Evolutionary conservation across 805 yeast genomes (phyloP).

Genomic region (Scheffersomyces lignosus): DNA sequence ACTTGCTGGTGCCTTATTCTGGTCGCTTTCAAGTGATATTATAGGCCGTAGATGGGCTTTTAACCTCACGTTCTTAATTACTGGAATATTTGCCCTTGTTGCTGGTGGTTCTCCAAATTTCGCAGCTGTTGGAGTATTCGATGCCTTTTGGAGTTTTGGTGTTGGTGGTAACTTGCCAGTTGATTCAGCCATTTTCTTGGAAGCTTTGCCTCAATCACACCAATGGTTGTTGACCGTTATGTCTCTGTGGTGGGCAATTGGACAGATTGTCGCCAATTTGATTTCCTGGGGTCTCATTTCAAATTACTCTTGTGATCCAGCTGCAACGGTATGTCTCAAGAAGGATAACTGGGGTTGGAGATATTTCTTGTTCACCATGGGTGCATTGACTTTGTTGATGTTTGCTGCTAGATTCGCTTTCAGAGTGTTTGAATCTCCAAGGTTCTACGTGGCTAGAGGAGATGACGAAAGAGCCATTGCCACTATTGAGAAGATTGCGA

Average conservation of each 20-base stretch:
- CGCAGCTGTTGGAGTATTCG: constrained; percentile 19
- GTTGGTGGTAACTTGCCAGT: constrained; percentile 28
- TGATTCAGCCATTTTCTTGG: constrained; percentile 25
- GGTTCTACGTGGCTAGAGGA: constrained; percentile 52
- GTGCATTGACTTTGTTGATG: constrained; percentile 46
- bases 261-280: constrained; percentile 54
- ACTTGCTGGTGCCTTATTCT: constrained; percentile 23
- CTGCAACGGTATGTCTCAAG: constrained; percentile 40
- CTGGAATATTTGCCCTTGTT: constrained; percentile 21
- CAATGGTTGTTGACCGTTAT: constrained; percentile 25
- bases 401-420: constrained; percentile 34
- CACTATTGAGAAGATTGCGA: constrained; percentile 45
- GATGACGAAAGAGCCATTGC: constrained; percentile 50
- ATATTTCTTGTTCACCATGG: constrained; percentile 49
- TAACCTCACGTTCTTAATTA: constrained; percentile 23
- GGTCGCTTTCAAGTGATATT: constrained; percentile 23
- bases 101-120: constrained; percentile 23
- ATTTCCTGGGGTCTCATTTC: constrained; percentile 59
- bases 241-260: constrained; percentile 54
- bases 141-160: constrained; percentile 27
- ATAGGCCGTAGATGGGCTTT: constrained; percentile 29
- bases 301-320: constrained; percentile 43
- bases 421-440: constrained; percentile 55
- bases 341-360: constrained; percentile 60
- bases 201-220: constrained; percentile 21